Conservation (phyloP, 2,329 filamentous ascomycete genomes). For the Xylariales sp. region DNA sequence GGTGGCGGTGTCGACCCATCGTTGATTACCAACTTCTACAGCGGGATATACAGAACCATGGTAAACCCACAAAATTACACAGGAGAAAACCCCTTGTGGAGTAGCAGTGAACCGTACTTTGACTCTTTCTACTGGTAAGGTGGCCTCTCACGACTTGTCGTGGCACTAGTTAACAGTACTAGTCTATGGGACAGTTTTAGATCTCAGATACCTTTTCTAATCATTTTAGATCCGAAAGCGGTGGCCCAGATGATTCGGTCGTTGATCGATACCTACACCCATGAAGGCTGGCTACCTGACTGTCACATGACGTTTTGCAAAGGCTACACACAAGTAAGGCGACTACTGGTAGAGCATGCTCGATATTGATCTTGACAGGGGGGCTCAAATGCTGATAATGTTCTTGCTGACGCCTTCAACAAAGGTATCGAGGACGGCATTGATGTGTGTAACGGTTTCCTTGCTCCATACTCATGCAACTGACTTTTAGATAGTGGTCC, state of each 20-base stretch:
- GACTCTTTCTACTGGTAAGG: conserved; percentile 68
- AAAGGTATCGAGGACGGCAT: conserved; percentile 60
- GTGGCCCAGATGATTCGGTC: conserved; percentile 65
- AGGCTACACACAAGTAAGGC: conserved; percentile 57
- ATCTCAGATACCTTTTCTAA: conserved; percentile 65
- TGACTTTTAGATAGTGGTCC: conserved; percentile 47
- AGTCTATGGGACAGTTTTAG: conserved; percentile 68
- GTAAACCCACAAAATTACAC: conserved; percentile 72
- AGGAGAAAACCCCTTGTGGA: conserved; percentile 66
- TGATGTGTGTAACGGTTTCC: conserved; percentile 28
- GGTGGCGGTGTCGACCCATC: conserved; percentile 46
- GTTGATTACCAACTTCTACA: conserved; percentile 62
- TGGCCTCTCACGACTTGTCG: not conserved
- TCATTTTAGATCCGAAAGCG: conserved; percentile 59
- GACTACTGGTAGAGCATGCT: not conserved
- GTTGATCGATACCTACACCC: conserved; percentile 65
- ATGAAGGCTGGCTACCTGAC: conserved; percentile 69
- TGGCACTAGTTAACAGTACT: conserved; percentile 10
- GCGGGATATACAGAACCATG: conserved; percentile 67
- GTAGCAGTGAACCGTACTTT: conserved; percentile 64
- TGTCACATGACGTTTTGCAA: conserved; percentile 73
- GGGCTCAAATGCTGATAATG: conserved; percentile 68
- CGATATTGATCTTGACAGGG: conserved; percentile 42
- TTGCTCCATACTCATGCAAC: not conserved
- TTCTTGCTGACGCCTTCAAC: conserved; percentile 62